These are phyloP conservation scores for Hymenoscyphus occultus DNA, from an alignment of 2,329 filamentous ascomycete species.

Conservation along the genomic window DNA sequence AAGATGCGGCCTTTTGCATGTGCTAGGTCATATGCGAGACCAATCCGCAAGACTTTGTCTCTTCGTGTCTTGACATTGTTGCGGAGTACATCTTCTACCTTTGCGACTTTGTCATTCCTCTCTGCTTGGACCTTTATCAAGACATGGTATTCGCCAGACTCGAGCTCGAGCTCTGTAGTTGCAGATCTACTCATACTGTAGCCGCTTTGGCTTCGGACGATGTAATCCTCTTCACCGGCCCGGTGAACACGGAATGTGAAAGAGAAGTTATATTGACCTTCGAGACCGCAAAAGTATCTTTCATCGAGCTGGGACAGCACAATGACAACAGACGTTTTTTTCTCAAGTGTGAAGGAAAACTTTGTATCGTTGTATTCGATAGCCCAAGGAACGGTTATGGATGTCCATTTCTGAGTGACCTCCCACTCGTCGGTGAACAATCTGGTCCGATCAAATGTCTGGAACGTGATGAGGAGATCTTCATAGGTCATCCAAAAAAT, in stretches of 20 bases:
- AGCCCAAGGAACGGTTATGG: constrained; percentile 59
- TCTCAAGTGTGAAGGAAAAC: constrained; percentile 55
- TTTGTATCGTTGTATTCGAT: constrained; percentile 54
- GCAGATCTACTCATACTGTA: constrained; percentile 56
- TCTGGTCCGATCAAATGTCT: constrained; percentile 57
- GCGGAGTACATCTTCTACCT: constrained; percentile 46
- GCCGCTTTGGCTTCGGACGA: constrained; percentile 52
- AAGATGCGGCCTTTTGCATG: constrained; percentile 53
- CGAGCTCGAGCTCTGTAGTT: constrained; percentile 56
- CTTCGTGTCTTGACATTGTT: constrained; percentile 37
- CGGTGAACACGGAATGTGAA: constrained; percentile 49
- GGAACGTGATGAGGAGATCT: constrained; percentile 59
- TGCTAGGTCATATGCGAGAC: constrained; percentile 57
- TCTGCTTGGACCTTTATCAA: constrained; percentile 53
- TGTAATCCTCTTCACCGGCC: constrained; percentile 53
- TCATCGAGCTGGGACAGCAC: constrained; percentile 61
- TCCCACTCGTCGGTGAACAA: constrained; percentile 60
- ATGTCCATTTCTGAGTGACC: constrained; percentile 59
- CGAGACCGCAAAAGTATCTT: constrained; percentile 59
- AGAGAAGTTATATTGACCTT: constrained; percentile 54
- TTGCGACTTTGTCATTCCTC: constrained; percentile 41
- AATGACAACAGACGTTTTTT: constrained; percentile 54
- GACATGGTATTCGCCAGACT: constrained; percentile 55
- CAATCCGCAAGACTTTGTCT: constrained; percentile 58
- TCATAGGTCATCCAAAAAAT: constrained; percentile 63